Evolutionary conservation across 352 stramenopile species (phyloP).

Genomic region (Globisporangium acanthophoron): DNA sequence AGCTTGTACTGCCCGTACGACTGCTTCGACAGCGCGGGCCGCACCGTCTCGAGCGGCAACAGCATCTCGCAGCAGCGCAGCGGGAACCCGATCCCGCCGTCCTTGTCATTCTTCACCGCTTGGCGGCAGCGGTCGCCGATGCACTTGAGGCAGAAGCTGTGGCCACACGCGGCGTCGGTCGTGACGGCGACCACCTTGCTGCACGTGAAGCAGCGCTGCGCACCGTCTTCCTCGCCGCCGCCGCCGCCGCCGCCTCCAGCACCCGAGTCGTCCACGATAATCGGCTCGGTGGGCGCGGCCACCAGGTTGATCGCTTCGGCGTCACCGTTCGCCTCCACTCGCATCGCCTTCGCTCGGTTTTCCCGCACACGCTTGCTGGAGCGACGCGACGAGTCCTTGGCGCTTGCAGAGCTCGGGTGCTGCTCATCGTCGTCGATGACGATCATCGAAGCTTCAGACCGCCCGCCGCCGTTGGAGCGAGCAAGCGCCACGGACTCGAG

Average conservation of each 20-base stretch:
- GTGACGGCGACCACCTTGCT: constrained; percentile 5
- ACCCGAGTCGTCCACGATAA: not conserved
- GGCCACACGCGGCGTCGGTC: constrained; percentile 9
- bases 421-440: constrained; percentile 6
- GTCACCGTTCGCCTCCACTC: not conserved
- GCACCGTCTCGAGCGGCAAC: constrained; percentile 30
- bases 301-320: constrained; percentile 7
- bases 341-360: not conserved
- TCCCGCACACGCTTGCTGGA: not conserved
- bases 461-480: not conserved
- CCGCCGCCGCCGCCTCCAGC: not conserved
- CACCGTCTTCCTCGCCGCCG: constrained; percentile 1
- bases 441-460: not conserved
- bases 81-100: constrained; percentile 20
- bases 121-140: constrained; percentile 20
- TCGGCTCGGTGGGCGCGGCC: not conserved
- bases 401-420: not conserved
- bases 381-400: not conserved
- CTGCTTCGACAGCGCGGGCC: constrained; percentile 14
- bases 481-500: not conserved
- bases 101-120: constrained; percentile 21
- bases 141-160: constrained; percentile 30
- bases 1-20: constrained; percentile 25
- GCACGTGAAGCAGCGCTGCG: constrained; percentile 1
- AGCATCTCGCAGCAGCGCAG: constrained; percentile 30